A percentile compares a stretch with the other conserved stretches of the same genome.
Evolutionary conservation across 2,329 filamentous ascomycete species (phyloP).

Genomic region (Xylaria sp.): DNA sequence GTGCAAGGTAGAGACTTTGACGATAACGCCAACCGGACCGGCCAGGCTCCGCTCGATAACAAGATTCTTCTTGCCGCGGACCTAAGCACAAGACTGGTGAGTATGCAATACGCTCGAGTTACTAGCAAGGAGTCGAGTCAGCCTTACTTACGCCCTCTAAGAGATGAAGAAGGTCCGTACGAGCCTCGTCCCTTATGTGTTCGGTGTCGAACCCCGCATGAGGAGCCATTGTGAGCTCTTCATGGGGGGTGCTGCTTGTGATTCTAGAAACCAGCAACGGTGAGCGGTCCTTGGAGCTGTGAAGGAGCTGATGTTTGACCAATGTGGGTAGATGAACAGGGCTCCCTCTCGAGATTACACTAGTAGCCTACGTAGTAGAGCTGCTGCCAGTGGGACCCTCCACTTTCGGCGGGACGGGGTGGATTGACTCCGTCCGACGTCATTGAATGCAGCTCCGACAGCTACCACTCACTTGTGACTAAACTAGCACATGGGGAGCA

Average conservation of each 20-base stretch:
- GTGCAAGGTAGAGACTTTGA: slow-evolving; percentile 94
- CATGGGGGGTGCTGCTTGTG: slow-evolving; percentile 53
- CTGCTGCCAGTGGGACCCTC: slow-evolving; percentile 9
- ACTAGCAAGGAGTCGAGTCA: slow-evolving; percentile 37
- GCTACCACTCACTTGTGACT: no score
- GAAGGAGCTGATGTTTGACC: slow-evolving; percentile 31
- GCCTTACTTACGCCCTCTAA: slow-evolving; percentile 88
- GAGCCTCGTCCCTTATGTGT: slow-evolving; percentile 82
- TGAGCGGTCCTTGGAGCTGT: slow-evolving; percentile 19
- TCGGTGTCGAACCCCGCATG: slow-evolving; percentile 77
- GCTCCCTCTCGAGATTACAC: not conserved
- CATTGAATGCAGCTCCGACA: slow-evolving; percentile 19
- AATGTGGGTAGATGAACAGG: not conserved
- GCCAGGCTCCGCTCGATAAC: slow-evolving; percentile 92
- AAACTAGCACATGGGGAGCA: no score
- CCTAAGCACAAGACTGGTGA: slow-evolving; percentile 63
- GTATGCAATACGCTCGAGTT: slow-evolving; percentile 34
- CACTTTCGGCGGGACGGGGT: slow-evolving; percentile 21
- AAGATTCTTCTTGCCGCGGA: slow-evolving; percentile 98
- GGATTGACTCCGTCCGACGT: slow-evolving; percentile 29
- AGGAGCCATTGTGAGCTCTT: slow-evolving; percentile 74
- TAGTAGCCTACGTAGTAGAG: not conserved
- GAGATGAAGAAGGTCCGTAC: slow-evolving; percentile 88
- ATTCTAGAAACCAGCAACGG: slow-evolving; percentile 22
- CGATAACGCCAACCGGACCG: slow-evolving; percentile 87